Conservation (phyloP, 2,329 filamentous ascomycete genomes). For the Trichoderma koningii region DNA sequence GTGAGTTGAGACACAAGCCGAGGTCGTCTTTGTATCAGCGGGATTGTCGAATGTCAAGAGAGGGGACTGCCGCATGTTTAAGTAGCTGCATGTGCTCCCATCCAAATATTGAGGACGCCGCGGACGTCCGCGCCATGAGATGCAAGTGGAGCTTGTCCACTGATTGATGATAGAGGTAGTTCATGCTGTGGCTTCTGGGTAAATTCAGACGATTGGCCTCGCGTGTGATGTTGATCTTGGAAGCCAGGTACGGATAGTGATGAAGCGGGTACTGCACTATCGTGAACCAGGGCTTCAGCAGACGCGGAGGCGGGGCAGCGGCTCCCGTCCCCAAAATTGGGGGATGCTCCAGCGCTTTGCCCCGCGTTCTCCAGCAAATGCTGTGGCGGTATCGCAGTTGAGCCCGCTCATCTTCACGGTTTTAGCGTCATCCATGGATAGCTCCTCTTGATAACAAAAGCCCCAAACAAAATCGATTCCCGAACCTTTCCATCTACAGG, state of each 20-base stretch:
- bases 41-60: neutral
- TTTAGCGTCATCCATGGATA: too few species aligned
- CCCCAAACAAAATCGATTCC: neutral
- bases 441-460: slow-evolving; percentile 5
- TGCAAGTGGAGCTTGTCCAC: neutral
- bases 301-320: slow-evolving; percentile 11
- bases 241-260: too few species aligned
- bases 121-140: neutral
- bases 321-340: neutral
- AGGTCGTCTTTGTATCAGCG: neutral
- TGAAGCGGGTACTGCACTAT: too few species aligned
- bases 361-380: slow-evolving; percentile 8
- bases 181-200: neutral
- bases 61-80: slow-evolving; percentile 8
- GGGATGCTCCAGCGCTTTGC: neutral
- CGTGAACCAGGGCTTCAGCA: neutral
- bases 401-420: too few species aligned
- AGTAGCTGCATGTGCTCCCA: slow-evolving; percentile 4
- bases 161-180: neutral
- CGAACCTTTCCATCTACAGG: slow-evolving; percentile 3
- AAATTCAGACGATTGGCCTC: neutral
- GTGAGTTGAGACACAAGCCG: neutral
- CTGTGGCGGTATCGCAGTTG: neutral
- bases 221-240: neutral
- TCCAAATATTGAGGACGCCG: neutral